Evolutionary conservation across 1,139 yeast species (phyloP).

Genomic region (Hemisphaericaspora subhashii): DNA sequence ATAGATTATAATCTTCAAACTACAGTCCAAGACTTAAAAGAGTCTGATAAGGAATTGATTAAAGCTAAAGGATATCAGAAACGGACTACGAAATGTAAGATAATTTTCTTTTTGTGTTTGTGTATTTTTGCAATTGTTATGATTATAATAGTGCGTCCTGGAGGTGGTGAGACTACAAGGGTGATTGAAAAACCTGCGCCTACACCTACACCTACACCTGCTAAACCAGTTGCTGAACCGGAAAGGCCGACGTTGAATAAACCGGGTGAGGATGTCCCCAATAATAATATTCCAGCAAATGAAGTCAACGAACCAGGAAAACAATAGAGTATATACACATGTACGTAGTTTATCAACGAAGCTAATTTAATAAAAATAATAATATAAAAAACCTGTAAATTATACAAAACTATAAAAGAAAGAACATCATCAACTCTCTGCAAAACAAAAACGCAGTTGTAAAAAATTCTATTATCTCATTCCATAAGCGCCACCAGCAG

Average conservation of each 20-base stretch:
- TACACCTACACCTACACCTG: conserved; percentile 2
- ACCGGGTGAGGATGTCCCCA: background rate
- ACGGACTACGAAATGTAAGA: conserved; percentile 86
- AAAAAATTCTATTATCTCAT: conserved; percentile 11
- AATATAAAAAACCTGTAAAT: conserved; percentile 1
- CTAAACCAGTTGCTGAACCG: background rate
- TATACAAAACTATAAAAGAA: conserved; percentile 3
- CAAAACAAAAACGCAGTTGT: conserved; percentile 1
- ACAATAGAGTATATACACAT: too few relatives aligned
- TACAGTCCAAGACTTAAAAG: conserved; percentile 71
- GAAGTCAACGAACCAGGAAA: conserved; percentile 9
- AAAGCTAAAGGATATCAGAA: conserved; percentile 82
- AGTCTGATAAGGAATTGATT: conserved; percentile 74
- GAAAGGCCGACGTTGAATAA: conserved; percentile 3
- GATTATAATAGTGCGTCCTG: conserved; percentile 70
- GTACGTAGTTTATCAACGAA: background rate
- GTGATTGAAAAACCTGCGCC: conserved; percentile 25
- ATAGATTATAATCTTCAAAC: conserved; percentile 87
- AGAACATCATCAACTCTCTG: background rate
- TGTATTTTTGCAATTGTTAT: conserved; percentile 73
- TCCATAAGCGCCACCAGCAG: conserved; percentile 22
- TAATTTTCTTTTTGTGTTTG: conserved; percentile 70
- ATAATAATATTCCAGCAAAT: conserved; percentile 3
- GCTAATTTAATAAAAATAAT: background rate
- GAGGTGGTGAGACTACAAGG: conserved; percentile 21